Evolutionary conservation across 345 rosid genomes (phyloP).

Genomic region (Jatropha curcas): DNA sequence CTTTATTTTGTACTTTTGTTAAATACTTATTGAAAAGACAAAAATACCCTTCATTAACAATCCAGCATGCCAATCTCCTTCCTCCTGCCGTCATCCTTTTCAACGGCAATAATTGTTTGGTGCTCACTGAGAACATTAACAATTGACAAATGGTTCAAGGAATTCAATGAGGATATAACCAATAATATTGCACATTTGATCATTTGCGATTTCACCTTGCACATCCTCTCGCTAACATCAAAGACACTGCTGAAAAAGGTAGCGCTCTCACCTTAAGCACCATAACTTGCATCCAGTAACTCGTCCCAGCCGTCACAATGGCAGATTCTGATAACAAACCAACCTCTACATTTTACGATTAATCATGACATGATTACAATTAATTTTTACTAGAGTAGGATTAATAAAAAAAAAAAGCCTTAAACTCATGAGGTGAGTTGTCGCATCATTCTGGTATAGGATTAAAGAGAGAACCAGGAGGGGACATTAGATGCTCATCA

Average conservation of each 20-base stretch:
- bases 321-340: constrained; percentile 65
- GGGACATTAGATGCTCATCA: constrained; percentile 72
- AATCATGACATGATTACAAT: not conserved
- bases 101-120: constrained; percentile 69
- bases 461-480: constrained; percentile 46
- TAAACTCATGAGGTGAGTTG: constrained; percentile 54
- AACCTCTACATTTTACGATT: constrained; percentile 42
- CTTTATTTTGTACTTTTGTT: too few relatives aligned
- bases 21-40: too few relatives aligned
- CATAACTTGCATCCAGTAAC: constrained; percentile 55
- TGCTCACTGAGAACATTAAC: constrained; percentile 69
- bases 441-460: constrained; percentile 81
- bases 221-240: constrained; percentile 61
- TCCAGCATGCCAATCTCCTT: constrained; percentile 60
- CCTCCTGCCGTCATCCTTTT: constrained; percentile 73
- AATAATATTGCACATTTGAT: constrained; percentile 66
- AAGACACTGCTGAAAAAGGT: constrained; percentile 39
- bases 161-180: constrained; percentile 54
- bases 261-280: constrained; percentile 68
- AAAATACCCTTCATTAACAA: too few relatives aligned
- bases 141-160: constrained; percentile 73
- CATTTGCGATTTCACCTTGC: constrained; percentile 44
- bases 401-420: constrained; percentile 56
- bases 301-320: constrained; percentile 53
- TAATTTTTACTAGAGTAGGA: not conserved